phyloP scores from a whole-genome alignment of 1,284 basidiomycete genomes.

The Porogramme epimiltina region DNA sequence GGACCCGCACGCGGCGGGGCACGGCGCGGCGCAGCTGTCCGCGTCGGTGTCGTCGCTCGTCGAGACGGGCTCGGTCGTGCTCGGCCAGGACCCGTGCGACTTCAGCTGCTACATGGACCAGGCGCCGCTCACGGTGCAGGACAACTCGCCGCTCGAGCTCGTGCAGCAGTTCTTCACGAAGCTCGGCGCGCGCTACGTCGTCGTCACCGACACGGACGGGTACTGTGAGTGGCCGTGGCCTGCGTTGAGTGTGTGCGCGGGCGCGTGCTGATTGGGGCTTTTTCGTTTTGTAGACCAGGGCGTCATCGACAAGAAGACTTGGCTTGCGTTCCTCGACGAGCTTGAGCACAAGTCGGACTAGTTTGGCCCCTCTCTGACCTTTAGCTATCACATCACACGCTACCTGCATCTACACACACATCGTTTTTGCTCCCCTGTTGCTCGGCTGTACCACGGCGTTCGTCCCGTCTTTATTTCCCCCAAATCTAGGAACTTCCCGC shows the following conservation, averaged over 20 bases:
- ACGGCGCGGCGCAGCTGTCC: constrained; percentile 42
- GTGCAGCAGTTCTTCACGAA: constrained; percentile 93
- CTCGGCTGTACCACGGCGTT: neutral
- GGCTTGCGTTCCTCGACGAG: constrained; percentile 81
- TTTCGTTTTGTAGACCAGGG: constrained; percentile 62
- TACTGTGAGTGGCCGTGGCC: constrained; percentile 59
- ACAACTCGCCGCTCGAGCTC: constrained; percentile 85
- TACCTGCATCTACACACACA: neutral
- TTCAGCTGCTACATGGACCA: constrained; percentile 91
- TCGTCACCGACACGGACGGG: constrained; percentile 84
- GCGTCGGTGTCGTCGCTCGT: constrained; percentile 63
- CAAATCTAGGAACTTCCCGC: neutral
- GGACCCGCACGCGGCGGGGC: constrained; percentile 41
- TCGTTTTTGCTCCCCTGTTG: neutral
- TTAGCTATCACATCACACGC: neutral
- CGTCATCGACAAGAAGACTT: constrained; percentile 91
- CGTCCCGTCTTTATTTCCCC: neutral
- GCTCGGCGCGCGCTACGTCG: constrained; percentile 87
- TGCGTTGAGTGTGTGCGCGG: neutral
- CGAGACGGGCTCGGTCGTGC: constrained; percentile 37
- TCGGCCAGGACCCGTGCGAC: constrained; percentile 69
- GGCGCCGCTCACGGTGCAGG: constrained; percentile 84
- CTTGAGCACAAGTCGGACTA: constrained; percentile 45
- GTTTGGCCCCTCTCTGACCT: neutral
- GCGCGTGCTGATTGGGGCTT: neutral